phyloP scores from a whole-genome alignment of 2,329 filamentous ascomycete genomes.

The Fusarium clavum region DNA sequence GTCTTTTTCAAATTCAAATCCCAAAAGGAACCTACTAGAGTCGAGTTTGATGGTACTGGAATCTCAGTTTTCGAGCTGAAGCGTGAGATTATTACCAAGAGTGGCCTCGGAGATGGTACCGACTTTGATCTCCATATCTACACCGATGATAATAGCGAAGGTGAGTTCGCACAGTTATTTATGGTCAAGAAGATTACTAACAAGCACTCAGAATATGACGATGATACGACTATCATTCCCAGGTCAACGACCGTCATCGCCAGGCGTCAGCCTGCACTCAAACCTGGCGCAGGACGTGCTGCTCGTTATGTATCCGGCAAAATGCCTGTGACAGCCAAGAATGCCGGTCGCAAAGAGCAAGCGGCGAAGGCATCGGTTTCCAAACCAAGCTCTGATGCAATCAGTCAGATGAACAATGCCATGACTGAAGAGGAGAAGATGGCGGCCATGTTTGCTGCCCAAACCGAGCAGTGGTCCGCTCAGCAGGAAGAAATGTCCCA shows the following conservation, averaged over 20 bases:
- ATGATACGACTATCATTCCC: slow-evolving; percentile 97
- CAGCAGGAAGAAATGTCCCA: slow-evolving; percentile 94
- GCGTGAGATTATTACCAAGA: slow-evolving; percentile 96
- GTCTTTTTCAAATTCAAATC: slow-evolving; percentile 99
- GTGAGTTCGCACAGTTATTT: slow-evolving; percentile 63
- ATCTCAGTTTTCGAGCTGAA: slow-evolving; percentile 99
- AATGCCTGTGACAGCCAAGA: slow-evolving; percentile 90
- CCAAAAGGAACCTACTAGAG: slow-evolving; percentile 91
- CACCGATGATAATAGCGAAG: slow-evolving; percentile 90
- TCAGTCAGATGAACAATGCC: slow-evolving; percentile 77
- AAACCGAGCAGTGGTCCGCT: slow-evolving; percentile 91
- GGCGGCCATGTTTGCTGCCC: slow-evolving; percentile 89
- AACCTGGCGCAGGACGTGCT: slow-evolving; percentile 88
- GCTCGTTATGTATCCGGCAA: slow-evolving; percentile 96
- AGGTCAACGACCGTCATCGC: slow-evolving; percentile 95
- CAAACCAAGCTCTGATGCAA: slow-evolving; percentile 68
- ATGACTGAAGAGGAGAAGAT: slow-evolving; percentile 96
- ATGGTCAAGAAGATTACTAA: slow-evolving; percentile 43
- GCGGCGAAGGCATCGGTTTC: slow-evolving; percentile 66
- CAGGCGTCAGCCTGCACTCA: slow-evolving; percentile 83
- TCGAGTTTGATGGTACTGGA: slow-evolving; percentile 96
- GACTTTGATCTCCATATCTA: slow-evolving; percentile 97
- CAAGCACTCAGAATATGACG: slow-evolving; percentile 81
- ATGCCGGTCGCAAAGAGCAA: slow-evolving; percentile 75
- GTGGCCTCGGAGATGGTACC: slow-evolving; percentile 91